phyloP scores from a whole-genome alignment of 768 basidiomycete genomes.

The Suillus hirtellus region DNA sequence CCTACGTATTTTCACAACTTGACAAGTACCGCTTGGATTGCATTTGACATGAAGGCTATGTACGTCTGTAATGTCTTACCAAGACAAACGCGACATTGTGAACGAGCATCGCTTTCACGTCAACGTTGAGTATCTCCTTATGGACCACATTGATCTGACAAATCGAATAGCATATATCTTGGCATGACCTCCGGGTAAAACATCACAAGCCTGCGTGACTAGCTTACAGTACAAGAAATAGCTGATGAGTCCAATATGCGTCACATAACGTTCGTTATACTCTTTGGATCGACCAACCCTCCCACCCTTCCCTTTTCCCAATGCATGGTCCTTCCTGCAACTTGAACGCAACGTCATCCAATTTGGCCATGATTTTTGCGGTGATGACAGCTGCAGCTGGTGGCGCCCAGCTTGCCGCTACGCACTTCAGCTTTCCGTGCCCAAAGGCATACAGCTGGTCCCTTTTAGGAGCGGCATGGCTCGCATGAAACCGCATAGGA shows the following conservation, averaged over 20 bases:
- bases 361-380: slow-evolving; percentile 36
- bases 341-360: slow-evolving; percentile 23
- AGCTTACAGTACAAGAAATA: not conserved
- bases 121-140: not conserved
- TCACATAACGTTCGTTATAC: not conserved
- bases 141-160: not conserved
- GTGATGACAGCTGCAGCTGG: slow-evolving; percentile 45
- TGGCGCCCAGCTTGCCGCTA: slow-evolving; percentile 52
- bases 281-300: slow-evolving; percentile 33
- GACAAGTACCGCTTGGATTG: not conserved
- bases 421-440: slow-evolving; percentile 41
- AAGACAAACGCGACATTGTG: not conserved
- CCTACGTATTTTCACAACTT: not conserved
- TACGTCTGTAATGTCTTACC: not conserved
- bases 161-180: not conserved
- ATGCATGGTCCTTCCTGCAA: slow-evolving; percentile 29
- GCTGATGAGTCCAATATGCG: not conserved
- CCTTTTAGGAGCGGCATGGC: slow-evolving; percentile 19
- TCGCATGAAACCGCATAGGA: slow-evolving; percentile 36
- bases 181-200: not conserved
- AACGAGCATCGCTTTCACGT: not conserved
- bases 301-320: slow-evolving; percentile 46
- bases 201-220: not conserved
- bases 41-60: not conserved
- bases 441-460: slow-evolving; percentile 45